Conservation (phyloP, 78 protist species). For the Ministeria vibrans region DNA sequence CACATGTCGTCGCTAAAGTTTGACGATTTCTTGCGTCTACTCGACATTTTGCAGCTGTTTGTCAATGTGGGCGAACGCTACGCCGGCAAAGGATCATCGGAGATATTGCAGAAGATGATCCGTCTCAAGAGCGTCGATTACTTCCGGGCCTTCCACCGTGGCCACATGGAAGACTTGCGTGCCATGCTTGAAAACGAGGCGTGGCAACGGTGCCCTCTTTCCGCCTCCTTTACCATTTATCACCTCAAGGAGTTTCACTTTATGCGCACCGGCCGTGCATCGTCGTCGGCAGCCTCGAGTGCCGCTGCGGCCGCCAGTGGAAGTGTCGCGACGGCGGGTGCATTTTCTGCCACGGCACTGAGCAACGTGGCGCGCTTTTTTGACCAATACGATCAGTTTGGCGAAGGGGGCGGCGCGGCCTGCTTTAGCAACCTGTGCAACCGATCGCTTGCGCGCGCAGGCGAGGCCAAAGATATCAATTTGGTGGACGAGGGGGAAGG, state of each 20-base stretch:
- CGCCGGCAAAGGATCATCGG: neutral
- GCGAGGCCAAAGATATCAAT: neutral
- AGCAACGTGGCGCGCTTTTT: neutral
- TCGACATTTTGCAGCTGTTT: neutral
- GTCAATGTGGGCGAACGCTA: neutral
- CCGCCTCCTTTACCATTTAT: neutral
- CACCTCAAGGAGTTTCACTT: neutral
- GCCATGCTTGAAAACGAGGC: conserved; percentile 14
- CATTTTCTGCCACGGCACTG: too few species aligned
- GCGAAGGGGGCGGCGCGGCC: neutral
- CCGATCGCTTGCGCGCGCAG: neutral
- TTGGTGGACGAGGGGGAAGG: neutral
- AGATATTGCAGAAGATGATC: neutral
- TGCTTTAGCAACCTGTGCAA: neutral
- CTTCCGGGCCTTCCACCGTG: neutral
- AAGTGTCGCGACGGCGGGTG: neutral
- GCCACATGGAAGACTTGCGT: neutral
- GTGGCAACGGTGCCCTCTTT: neutral
- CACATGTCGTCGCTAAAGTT: neutral
- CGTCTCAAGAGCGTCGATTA: neutral
- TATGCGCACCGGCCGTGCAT: neutral
- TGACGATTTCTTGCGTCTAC: neutral
- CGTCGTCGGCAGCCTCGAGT: neutral
- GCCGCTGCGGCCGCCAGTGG: neutral
- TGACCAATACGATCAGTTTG: neutral